Conservation (phyloP, 108 stramenopile genomes). For the Fistulifera pelliculosa region DNA sequence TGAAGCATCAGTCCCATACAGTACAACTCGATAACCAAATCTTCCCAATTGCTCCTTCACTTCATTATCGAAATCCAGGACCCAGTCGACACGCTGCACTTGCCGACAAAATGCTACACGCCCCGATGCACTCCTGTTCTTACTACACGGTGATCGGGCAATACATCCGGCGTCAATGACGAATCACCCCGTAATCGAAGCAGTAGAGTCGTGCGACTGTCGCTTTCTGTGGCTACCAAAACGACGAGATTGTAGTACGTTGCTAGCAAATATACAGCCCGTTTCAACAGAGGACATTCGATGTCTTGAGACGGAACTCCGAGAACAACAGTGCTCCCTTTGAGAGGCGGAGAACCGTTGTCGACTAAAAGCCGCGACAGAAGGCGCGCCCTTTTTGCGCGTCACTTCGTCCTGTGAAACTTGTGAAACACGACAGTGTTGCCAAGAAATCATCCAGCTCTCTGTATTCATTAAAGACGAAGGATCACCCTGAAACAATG, state of each 20-base stretch:
- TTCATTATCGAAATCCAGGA: constrained; percentile 17
- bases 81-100: constrained; percentile 9
- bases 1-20: constrained; percentile 3
- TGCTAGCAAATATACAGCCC: constrained; percentile 14
- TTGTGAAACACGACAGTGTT: constrained; percentile 1
- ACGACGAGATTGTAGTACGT: constrained; percentile 21
- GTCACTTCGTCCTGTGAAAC: not conserved
- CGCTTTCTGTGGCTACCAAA: constrained; percentile 2
- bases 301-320: constrained; percentile 10
- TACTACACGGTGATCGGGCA: constrained; percentile 18
- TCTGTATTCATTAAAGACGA: not conserved
- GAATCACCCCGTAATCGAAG: not conserved
- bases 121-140: constrained; percentile 8
- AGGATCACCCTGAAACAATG: not conserved
- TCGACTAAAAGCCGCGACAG: constrained; percentile 8
- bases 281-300: constrained; percentile 10
- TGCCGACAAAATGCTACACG: constrained; percentile 19
- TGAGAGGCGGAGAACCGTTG: constrained; percentile 7
- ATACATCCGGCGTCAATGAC: constrained; percentile 3
- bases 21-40: constrained; percentile 12
- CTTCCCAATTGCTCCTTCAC: constrained; percentile 10
- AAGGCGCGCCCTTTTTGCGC: constrained; percentile 15
- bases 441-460: not conserved
- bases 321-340: constrained; percentile 16
- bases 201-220: not conserved